phyloP scores from a whole-genome alignment of 495 filamentous ascomycete genomes.

The Platismatia glauca region DNA sequence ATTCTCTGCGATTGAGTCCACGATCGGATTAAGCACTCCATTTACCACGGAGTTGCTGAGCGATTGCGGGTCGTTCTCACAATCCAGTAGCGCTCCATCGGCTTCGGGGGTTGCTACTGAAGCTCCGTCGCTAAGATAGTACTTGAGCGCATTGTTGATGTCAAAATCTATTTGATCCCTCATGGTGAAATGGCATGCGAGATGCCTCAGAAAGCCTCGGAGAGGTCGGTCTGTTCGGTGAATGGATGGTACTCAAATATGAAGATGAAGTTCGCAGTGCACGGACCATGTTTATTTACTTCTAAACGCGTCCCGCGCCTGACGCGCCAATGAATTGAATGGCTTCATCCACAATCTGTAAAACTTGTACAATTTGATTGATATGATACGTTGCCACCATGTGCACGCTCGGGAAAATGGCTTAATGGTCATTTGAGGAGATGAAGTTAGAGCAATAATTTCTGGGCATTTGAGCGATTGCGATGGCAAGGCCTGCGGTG shows the following conservation, averaged over 20 bases:
- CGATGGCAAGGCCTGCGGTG: slow-evolving; percentile 2
- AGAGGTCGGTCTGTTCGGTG: neutral
- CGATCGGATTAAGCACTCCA: slow-evolving; percentile 77
- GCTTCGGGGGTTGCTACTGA: slow-evolving; percentile 81
- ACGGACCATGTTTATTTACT: slow-evolving; percentile 23
- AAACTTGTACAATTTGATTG: neutral
- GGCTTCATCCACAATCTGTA: too few species aligned
- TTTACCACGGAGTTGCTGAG: slow-evolving; percentile 70
- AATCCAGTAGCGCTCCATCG: slow-evolving; percentile 73
- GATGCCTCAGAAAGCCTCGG: neutral
- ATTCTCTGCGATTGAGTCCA: slow-evolving; percentile 85
- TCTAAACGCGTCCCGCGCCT: slow-evolving; percentile 22
- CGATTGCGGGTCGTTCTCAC: slow-evolving; percentile 83
- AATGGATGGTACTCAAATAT: neutral
- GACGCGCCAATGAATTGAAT: slow-evolving; percentile 11
- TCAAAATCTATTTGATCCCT: slow-evolving; percentile 65
- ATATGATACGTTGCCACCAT: neutral
- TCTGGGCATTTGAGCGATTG: neutral
- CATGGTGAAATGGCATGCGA: neutral
- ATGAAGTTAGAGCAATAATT: neutral
- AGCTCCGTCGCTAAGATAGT: slow-evolving; percentile 86
- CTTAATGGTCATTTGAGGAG: neutral
- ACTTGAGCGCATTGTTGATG: slow-evolving; percentile 89
- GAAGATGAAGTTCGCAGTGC: slow-evolving; percentile 11
- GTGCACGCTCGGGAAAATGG: neutral